A percentile compares a stretch with the other conserved stretches of the same genome.
Conservation (phyloP, 1,284 basidiomycete species). For the Apiotrichum veenhuisii region DNA sequence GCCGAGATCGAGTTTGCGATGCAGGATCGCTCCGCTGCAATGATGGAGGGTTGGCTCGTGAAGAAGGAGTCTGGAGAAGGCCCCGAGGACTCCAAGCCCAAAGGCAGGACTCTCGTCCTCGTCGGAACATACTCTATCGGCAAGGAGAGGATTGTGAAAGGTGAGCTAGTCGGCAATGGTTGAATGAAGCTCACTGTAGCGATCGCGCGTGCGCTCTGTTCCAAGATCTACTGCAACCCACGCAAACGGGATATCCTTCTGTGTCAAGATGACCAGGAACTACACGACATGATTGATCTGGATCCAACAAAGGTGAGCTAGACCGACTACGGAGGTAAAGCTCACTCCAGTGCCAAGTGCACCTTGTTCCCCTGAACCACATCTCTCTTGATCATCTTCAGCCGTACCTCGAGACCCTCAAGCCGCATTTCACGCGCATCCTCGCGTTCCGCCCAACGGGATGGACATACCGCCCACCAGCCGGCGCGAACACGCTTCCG, state of each 20-base stretch:
- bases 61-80: constrained; percentile 34
- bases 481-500: constrained; percentile 62
- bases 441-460: constrained; percentile 89
- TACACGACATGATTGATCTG: constrained; percentile 71
- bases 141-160: constrained; percentile 95
- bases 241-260: constrained; percentile 74
- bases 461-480: constrained; percentile 78
- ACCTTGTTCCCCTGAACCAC: constrained; percentile 74
- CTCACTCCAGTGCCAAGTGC: constrained; percentile 62
- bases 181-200: constrained; percentile 53
- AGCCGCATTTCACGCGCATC: constrained; percentile 67
- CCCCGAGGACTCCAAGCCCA: constrained; percentile 29
- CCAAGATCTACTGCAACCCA: constrained; percentile 86
- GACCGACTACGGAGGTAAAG: not conserved
- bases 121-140: constrained; percentile 96
- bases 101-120: constrained; percentile 62
- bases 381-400: constrained; percentile 75
- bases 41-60: constrained; percentile 52
- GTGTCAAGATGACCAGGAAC: constrained; percentile 76
- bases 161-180: constrained; percentile 45
- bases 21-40: constrained; percentile 33
- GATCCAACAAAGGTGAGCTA: constrained; percentile 60
- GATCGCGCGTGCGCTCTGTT: constrained; percentile 72
- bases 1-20: constrained; percentile 5
- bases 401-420: constrained; percentile 71